Percentiles rank a stretch among this genome's conserved stretches.
Evolutionary conservation across 2,329 filamentous ascomycete genomes (phyloP).

Genomic region (Chalaropsis thielavioides): DNA sequence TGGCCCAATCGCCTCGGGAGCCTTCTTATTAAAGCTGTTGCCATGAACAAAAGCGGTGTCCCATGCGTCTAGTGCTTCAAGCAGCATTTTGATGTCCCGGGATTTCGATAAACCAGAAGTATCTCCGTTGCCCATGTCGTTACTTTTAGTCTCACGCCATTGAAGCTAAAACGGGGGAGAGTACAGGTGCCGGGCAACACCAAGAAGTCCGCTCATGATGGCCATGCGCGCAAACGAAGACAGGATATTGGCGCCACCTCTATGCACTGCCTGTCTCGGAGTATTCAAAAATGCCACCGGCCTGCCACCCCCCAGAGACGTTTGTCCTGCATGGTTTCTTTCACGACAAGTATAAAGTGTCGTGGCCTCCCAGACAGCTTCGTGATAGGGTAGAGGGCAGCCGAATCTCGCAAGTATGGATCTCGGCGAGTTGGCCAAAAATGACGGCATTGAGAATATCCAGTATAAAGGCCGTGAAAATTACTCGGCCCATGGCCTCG

Average conservation of each 20-base stretch:
- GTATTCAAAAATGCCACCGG: slow-evolving; percentile 71
- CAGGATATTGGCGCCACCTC: slow-evolving; percentile 67
- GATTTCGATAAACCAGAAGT: not conserved
- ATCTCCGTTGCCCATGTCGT: not conserved
- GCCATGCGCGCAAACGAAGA: slow-evolving; percentile 70
- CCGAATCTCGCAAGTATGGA: slow-evolving; percentile 82
- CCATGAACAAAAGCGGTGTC: slow-evolving; percentile 68
- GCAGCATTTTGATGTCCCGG: slow-evolving; percentile 43
- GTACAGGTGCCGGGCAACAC: slow-evolving; percentile 82
- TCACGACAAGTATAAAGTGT: slow-evolving; percentile 58
- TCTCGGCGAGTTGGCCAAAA: slow-evolving; percentile 80
- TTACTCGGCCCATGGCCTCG: slow-evolving; percentile 75
- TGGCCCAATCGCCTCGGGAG: slow-evolving; percentile 43
- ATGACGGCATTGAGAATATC: slow-evolving; percentile 83
- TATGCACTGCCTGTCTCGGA: slow-evolving; percentile 69
- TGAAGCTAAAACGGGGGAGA: slow-evolving; percentile 74
- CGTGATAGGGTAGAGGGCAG: slow-evolving; percentile 77
- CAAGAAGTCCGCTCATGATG: slow-evolving; percentile 79
- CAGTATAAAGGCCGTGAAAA: slow-evolving; percentile 80
- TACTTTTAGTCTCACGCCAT: slow-evolving; percentile 44
- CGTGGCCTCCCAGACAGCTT: slow-evolving; percentile 70
- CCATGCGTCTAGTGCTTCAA: slow-evolving; percentile 75
- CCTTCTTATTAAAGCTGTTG: slow-evolving; percentile 28
- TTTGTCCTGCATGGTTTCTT: slow-evolving; percentile 40
- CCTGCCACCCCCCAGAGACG: slow-evolving; percentile 55